phyloP scores from a whole-genome alignment of 306 rosid genomes.

The Aeschynomene evenia region DNA sequence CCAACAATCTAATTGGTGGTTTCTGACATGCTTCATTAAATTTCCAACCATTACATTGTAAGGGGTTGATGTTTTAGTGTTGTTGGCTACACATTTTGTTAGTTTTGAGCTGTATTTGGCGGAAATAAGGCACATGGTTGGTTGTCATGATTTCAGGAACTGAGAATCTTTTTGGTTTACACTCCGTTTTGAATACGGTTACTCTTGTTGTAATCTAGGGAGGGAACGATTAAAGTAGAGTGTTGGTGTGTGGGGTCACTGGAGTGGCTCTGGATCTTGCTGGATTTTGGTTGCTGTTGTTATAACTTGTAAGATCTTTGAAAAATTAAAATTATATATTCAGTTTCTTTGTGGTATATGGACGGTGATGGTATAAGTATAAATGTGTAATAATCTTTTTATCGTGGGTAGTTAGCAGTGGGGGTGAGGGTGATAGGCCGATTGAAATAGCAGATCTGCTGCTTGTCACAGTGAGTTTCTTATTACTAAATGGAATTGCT shows the following conservation, averaged over 20 bases:
- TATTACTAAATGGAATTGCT: neutral
- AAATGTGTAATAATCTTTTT: neutral
- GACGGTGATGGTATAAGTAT: neutral
- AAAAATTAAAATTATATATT: too few species aligned
- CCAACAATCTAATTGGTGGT: slow-evolving; percentile 13
- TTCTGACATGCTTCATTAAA: slow-evolving; percentile 7
- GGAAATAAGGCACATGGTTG: neutral
- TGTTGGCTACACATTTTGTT: neutral
- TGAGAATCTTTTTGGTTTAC: neutral
- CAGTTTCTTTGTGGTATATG: too few species aligned
- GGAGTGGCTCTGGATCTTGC: slow-evolving; percentile 9
- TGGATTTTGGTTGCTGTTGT: neutral
- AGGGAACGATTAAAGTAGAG: neutral
- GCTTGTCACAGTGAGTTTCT: slow-evolving; percentile 5
- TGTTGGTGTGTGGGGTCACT: neutral
- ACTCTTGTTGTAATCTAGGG: neutral
- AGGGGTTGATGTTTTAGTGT: neutral
- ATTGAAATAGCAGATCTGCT: slow-evolving; percentile 14
- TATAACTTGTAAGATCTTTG: neutral
- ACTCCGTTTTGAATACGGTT: neutral
- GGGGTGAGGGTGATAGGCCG: slow-evolving; percentile 9
- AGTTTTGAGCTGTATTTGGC: neutral
- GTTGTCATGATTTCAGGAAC: neutral
- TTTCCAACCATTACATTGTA: neutral
- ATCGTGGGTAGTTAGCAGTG: neutral